Percentiles rank a stretch among this genome's conserved stretches.
These are phyloP conservation scores for Suhomyces choctaworum DNA, from an alignment of 1,139 yeast genomes.

Conservation along the genomic window DNA sequence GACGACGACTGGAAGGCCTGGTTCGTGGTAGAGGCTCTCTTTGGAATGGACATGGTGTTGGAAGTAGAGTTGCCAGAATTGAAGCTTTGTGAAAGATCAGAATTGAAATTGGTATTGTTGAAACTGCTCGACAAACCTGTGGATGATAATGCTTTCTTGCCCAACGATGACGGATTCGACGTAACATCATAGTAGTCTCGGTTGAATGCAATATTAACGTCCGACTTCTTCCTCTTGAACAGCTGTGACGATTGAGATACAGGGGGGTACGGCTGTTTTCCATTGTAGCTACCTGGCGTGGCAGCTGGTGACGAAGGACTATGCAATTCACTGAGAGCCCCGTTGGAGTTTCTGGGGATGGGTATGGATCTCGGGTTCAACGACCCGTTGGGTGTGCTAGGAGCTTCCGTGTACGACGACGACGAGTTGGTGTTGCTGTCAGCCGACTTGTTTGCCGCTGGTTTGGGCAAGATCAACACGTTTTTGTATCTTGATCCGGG, in stretches of 20 bases:
- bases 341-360: constrained; percentile 21
- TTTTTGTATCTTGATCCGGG: constrained; percentile 34
- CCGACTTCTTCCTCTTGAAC: constrained; percentile 47
- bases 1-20: constrained; percentile 24
- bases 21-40: constrained; percentile 8
- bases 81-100: constrained; percentile 5
- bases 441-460: constrained; percentile 15
- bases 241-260: constrained; percentile 21
- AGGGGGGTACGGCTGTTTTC: constrained; percentile 5
- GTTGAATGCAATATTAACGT: constrained; percentile 24
- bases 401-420: constrained; percentile 12
- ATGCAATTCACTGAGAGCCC: constrained; percentile 15
- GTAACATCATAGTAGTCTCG: constrained; percentile 15
- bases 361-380: constrained; percentile 27
- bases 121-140: constrained; percentile 10
- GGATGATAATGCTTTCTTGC: constrained; percentile 17
- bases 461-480: constrained; percentile 47
- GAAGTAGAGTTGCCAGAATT: constrained; percentile 3
- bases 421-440: constrained; percentile 12
- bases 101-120: constrained; percentile 4
- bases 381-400: constrained; percentile 14
- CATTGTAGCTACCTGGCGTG: constrained; percentile 16
- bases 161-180: constrained; percentile 15
- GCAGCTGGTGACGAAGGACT: constrained; percentile 27
- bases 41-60: constrained; percentile 8